A percentile compares a stretch with the other conserved stretches of the same genome.
Conservation (phyloP, 257 asterid genomes). For the Ehretia macrophylla region DNA sequence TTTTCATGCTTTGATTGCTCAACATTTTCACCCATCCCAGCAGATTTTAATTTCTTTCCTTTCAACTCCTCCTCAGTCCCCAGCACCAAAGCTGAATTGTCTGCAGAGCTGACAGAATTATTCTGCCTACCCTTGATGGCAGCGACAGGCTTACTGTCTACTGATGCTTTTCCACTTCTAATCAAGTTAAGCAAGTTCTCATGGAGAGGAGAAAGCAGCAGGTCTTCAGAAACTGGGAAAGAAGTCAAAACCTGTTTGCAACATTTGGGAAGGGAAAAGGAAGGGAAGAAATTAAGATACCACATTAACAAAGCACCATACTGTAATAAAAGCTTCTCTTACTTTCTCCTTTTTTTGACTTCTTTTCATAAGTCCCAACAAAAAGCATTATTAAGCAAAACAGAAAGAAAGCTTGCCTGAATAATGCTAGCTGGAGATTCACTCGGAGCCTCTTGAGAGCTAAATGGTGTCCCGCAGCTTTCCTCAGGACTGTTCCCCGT, state of each 20-base stretch:
- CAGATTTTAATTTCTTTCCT: conserved; percentile 39
- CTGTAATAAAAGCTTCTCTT: not conserved
- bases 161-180: conserved; percentile 30
- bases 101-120: conserved; percentile 26
- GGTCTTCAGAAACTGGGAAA: conserved; percentile 36
- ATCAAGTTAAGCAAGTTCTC: conserved; percentile 50
- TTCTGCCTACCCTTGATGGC: conserved; percentile 27
- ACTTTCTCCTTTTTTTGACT: too few species aligned
- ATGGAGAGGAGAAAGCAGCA: conserved; percentile 73
- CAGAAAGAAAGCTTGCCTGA: conserved; percentile 40
- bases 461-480: conserved; percentile 42
- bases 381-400: not conserved
- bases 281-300: not conserved
- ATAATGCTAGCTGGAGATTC: conserved; percentile 59
- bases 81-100: conserved; percentile 29
- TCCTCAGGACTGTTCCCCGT: conserved; percentile 61
- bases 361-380: too few species aligned
- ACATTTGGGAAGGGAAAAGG: conserved; percentile 13
- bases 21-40: conserved; percentile 27
- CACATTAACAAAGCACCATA: conserved; percentile 18
- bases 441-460: conserved; percentile 33
- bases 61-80: conserved; percentile 25
- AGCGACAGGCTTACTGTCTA: conserved; percentile 29
- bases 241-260: conserved; percentile 64
- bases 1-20: conserved; percentile 35